A percentile compares a stretch with the other conserved stretches of the same genome.
phyloP scores from a whole-genome alignment of 2,329 filamentous ascomycete species.

The Ampelomyces quisqualis region DNA sequence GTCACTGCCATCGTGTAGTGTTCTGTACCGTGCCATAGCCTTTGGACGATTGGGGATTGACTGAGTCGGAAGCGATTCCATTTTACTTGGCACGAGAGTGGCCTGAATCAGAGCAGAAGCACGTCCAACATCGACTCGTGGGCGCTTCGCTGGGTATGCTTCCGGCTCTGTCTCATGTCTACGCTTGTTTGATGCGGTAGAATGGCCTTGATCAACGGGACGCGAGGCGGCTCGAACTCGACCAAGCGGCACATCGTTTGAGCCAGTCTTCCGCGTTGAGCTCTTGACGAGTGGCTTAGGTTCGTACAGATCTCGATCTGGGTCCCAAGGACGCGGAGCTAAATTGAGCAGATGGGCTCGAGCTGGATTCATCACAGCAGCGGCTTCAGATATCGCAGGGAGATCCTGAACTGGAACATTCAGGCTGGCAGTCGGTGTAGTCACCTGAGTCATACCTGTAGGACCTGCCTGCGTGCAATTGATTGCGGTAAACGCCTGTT shows the following conservation, averaged over 20 bases:
- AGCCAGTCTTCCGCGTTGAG: constrained; percentile 12
- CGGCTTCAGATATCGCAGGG: background rate
- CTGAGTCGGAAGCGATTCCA: too few relatives aligned
- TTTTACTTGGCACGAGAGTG: background rate
- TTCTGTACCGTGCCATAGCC: too few relatives aligned
- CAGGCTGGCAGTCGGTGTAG: too few relatives aligned
- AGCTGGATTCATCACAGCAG: constrained; percentile 12
- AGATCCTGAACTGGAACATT: too few relatives aligned
- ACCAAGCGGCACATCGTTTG: constrained; percentile 20
- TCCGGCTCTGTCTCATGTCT: background rate
- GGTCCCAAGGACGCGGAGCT: constrained; percentile 10
- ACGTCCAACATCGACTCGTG: constrained; percentile 11
- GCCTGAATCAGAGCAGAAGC: constrained; percentile 10
- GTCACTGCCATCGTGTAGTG: too few relatives aligned
- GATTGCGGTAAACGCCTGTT: constrained; percentile 6
- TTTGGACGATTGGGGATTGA: too few relatives aligned
- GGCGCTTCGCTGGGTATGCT: constrained; percentile 10
- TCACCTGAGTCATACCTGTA: too few relatives aligned
- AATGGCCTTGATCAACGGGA: background rate
- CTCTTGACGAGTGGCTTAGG: constrained; percentile 6
- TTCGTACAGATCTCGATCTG: constrained; percentile 19
- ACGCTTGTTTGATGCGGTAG: constrained; percentile 2
- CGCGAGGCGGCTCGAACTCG: background rate
- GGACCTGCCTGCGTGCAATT: background rate
- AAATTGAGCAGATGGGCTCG: constrained; percentile 14